Conservation (phyloP, 148 eudicot species). For the Bassia scoparia region DNA sequence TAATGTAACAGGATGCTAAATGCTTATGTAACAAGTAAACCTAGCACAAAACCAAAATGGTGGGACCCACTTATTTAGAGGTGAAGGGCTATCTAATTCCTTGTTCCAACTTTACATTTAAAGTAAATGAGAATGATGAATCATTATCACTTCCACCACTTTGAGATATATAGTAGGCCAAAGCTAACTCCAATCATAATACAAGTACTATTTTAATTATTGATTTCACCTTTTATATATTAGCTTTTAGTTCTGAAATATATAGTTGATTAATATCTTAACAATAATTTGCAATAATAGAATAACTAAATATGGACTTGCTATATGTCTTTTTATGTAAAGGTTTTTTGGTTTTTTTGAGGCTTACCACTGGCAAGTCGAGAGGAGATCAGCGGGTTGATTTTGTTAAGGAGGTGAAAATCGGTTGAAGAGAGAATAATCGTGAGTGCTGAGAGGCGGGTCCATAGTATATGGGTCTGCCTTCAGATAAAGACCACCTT, state of each 20-base stretch:
- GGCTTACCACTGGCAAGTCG: constrained; percentile 87
- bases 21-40: too few relatives aligned
- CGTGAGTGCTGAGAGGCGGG: constrained; percentile 59
- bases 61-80: constrained; percentile 18
- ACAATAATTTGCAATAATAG: neutral
- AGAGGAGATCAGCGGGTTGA: constrained; percentile 94
- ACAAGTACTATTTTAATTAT: constrained; percentile 7
- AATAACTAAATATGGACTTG: too few relatives aligned
- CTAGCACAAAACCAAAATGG: constrained; percentile 20
- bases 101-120: constrained; percentile 26
- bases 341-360: neutral
- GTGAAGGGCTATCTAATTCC: constrained; percentile 24
- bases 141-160: constrained; percentile 30
- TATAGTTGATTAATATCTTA: neutral
- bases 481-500: constrained; percentile 77
- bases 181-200: constrained; percentile 6
- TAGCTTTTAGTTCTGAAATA: neutral
- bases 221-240: neutral
- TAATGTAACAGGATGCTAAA: too few relatives aligned
- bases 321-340: neutral
- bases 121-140: constrained; percentile 19
- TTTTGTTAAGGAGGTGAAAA: constrained; percentile 63
- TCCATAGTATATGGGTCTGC: constrained; percentile 85
- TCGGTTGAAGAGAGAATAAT: constrained; percentile 71
- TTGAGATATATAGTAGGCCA: constrained; percentile 26